Conservation (phyloP, 805 yeast genomes). For the Metschnikowia picachoensis region DNA sequence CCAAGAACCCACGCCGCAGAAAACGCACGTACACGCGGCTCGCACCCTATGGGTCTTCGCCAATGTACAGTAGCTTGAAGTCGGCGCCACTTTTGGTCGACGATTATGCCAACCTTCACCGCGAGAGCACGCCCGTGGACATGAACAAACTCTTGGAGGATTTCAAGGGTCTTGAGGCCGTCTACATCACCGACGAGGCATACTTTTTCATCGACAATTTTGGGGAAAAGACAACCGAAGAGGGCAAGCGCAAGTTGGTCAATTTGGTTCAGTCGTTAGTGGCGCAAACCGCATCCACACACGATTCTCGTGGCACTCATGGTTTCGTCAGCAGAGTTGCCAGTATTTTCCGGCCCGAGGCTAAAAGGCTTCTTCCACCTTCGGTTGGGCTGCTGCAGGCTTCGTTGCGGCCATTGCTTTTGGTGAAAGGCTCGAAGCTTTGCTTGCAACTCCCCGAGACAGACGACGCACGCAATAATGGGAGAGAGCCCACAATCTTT, state of each 20-base stretch:
- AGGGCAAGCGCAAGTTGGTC: background rate
- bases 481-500: too few species aligned
- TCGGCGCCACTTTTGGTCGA: background rate
- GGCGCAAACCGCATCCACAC: background rate
- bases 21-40: background rate
- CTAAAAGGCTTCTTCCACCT: too few species aligned
- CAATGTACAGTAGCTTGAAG: background rate
- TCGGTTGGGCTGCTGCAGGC: too few species aligned
- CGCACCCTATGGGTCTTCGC: background rate
- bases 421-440: background rate
- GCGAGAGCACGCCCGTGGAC: background rate
- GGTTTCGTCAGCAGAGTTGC: too few species aligned
- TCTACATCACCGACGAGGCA: slow-evolving; percentile 2
- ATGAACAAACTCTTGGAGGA: background rate
- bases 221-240: background rate
- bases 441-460: too few species aligned
- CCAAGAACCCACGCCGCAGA: background rate
- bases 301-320: background rate
- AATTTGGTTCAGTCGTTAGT: background rate
- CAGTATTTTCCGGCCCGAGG: too few species aligned
- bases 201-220: slow-evolving; percentile 3
- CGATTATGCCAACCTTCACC: background rate
- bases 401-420: background rate
- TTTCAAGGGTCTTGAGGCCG: slow-evolving; percentile 1
- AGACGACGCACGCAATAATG: too few species aligned